Evolutionary conservation across 2,329 filamentous ascomycete genomes (phyloP).

Genomic region (Parastagonospora avenae): DNA sequence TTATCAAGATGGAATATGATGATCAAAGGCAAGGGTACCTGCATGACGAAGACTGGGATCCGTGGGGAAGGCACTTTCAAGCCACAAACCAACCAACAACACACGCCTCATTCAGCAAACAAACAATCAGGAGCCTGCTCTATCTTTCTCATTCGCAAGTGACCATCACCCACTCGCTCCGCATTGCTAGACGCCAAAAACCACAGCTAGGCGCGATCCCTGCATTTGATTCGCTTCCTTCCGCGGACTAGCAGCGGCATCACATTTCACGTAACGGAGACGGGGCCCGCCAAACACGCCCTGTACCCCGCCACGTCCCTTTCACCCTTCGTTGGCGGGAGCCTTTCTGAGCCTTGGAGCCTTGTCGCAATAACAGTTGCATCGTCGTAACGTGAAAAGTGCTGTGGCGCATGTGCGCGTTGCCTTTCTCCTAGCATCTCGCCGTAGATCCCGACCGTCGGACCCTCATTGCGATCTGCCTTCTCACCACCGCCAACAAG

Average conservation of each 20-base stretch:
- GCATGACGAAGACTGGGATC: conserved; percentile 1
- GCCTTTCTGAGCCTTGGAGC: not conserved
- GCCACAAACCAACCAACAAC: conserved; percentile 6
- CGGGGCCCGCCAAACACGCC: conserved; percentile 11
- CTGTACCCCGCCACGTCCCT: conserved; percentile 18
- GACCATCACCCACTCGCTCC: conserved; percentile 6
- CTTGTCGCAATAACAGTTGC: not conserved
- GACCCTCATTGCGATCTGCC: conserved; percentile 13
- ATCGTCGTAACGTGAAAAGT: conserved; percentile 1
- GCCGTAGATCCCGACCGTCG: conserved; percentile 15
- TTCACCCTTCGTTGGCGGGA: not conserved
- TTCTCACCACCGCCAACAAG: conserved; percentile 3
- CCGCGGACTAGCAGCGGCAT: conserved; percentile 27
- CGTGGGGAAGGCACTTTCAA: not conserved
- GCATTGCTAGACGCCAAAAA: conserved; percentile 17
- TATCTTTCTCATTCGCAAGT: conserved; percentile 1
- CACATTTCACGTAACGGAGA: conserved; percentile 14
- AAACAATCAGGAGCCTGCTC: not conserved
- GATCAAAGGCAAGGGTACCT: not conserved
- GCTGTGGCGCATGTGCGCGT: conserved; percentile 13
- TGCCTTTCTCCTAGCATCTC: conserved; percentile 8
- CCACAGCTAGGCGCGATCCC: conserved; percentile 6
- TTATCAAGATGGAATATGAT: not conserved
- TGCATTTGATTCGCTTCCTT: conserved; percentile 20
- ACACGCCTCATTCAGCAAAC: conserved; percentile 16